A percentile compares a stretch with the other conserved stretches of the same genome.
phyloP scores from a whole-genome alignment of 345 rosid genomes.

The Syzygium aromaticum region DNA sequence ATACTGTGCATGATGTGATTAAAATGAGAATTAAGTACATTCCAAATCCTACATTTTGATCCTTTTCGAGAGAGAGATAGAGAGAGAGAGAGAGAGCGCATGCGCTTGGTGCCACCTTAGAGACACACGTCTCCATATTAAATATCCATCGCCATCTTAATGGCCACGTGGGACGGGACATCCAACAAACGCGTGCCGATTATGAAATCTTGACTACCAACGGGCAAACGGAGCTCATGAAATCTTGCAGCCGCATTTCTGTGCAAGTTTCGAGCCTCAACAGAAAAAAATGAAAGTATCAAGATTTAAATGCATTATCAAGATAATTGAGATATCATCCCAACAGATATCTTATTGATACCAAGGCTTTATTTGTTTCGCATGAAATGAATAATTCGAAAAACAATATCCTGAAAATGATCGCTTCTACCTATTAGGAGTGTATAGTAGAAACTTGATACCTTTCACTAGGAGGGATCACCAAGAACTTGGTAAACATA shows the following conservation, averaged over 20 bases:
- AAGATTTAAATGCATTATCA: neutral
- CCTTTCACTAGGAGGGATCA: too few relatives aligned
- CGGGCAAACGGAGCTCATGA: neutral
- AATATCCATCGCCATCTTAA: neutral
- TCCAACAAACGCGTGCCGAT: neutral
- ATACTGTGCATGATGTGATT: neutral
- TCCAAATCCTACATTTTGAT: neutral
- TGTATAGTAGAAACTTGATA: too few relatives aligned
- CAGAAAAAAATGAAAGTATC: neutral
- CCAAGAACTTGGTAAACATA: too few relatives aligned
- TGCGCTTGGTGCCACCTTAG: neutral
- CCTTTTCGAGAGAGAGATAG: neutral
- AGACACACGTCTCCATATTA: neutral
- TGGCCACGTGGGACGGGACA: neutral
- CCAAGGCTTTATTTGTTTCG: too few relatives aligned
- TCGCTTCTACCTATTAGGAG: too few relatives aligned
- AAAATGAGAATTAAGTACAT: neutral
- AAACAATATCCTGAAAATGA: too few relatives aligned
- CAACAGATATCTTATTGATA: neutral
- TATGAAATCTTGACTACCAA: neutral
- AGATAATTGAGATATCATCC: neutral
- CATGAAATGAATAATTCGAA: too few relatives aligned
- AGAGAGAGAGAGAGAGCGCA: neutral
- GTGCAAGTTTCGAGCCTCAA: neutral
- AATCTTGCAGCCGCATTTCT: neutral